Base-by-base conservation (phyloP, 352 stramenopile genomes). In the Globisporangium heterothallicum region DNA sequence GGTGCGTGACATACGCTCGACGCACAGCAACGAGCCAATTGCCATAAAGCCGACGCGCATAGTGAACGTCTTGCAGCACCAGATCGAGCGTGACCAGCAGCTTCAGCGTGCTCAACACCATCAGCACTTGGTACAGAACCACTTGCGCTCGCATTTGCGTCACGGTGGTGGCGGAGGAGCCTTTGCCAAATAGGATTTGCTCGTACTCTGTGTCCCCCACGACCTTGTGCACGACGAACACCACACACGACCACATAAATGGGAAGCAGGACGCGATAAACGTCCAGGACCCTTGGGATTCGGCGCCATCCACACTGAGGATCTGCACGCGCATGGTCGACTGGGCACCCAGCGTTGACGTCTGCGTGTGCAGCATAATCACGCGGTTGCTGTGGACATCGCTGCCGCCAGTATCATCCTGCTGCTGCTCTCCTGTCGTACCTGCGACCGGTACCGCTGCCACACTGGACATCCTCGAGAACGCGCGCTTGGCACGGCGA, bases 281-380 rank as follows among this genome's bases (percentile, higher is more conserved):
- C 25, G 76, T 84, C 71, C 71, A 85, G 0, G 76, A 87, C 18
- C 76, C 76, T 30, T 81, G 59, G 16, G 66, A 55, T 9, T 46
- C 54, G 4, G 44, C 56, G 14, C 58, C 24, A 48, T 69, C 66
- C 45, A 48, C n/a, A n/a, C n/a, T 60, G 29, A 58, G 62, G n/a
- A 52, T 50, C 35, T 47, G 40, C 24, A 53, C 42, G 43, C 64
- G 62, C 32, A 49, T 60, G 9, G 42, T 40, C 1, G 24, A 25
- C 6, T 38, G 30, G 1, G 27, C 12, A 5, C 12, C 32, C 22
- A 29, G 13, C 3, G 18, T 38, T 22, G 52, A 51, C 25, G 36
- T 42, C 13, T 10, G 32, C 0, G 12, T 43, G 30, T 42, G 32
- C 9, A 14, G 29, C 25, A 40, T 35, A 22, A 45, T 14, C 16